Evolutionary conservation across 768 basidiomycete genomes (phyloP).

Genomic region (Agrocybe pediades): DNA sequence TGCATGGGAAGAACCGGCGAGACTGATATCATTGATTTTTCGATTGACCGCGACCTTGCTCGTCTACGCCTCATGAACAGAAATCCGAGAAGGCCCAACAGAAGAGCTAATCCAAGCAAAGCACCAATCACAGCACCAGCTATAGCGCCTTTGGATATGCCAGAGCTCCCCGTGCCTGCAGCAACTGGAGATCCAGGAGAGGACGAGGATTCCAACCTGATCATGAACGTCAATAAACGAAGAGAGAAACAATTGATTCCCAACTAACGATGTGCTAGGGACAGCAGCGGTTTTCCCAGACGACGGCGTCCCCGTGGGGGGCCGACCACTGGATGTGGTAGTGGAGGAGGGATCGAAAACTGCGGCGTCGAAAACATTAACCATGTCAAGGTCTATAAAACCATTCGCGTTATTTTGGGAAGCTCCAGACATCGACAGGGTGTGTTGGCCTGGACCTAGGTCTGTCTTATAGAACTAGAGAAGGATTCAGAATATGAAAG

Average conservation of each 20-base stretch:
- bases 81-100: constrained; percentile 22
- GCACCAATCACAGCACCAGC: constrained; percentile 26
- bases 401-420: constrained; percentile 30
- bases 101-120: constrained; percentile 26
- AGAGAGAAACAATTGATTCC: neutral
- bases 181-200: neutral
- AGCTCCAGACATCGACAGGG: constrained; percentile 36
- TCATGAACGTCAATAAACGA: neutral
- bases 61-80: constrained; percentile 27
- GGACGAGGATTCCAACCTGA: neutral
- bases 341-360: constrained; percentile 4
- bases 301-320: neutral
- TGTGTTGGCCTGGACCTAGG: constrained; percentile 40
- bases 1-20: constrained; percentile 38
- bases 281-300: neutral
- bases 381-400: constrained; percentile 47
- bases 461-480: constrained; percentile 46
- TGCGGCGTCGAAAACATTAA: constrained; percentile 36
- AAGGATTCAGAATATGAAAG: neutral
- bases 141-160: constrained; percentile 22
- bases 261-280: constrained; percentile 14
- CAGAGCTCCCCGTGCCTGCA: constrained; percentile 4
- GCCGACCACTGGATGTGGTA: neutral
- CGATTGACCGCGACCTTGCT: constrained; percentile 20
- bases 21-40: constrained; percentile 24